Conservation (phyloP, 129 eudicot species). For the Centella asiatica region DNA sequence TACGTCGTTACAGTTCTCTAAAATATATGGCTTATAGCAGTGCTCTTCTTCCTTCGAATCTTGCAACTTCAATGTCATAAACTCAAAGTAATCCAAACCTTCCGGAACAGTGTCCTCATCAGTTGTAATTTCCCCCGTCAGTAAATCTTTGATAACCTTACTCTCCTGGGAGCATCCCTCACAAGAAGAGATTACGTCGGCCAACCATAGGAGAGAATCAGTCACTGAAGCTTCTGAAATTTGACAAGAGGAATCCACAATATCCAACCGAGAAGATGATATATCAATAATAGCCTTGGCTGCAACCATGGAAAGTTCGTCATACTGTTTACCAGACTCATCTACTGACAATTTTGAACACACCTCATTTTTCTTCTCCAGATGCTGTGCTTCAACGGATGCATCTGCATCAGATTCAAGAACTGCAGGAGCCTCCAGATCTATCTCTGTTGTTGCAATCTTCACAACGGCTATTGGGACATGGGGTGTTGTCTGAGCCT, state of each 20-base stretch:
- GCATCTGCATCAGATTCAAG: slow-evolving; percentile 27
- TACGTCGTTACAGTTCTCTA: slow-evolving; percentile 22
- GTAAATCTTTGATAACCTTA: slow-evolving; percentile 13
- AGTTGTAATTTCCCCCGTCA: background rate
- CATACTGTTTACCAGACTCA: slow-evolving; percentile 15
- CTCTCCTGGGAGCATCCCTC: background rate
- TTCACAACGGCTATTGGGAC: slow-evolving; percentile 43
- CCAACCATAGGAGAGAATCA: slow-evolving; percentile 50
- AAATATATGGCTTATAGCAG: slow-evolving; percentile 15
- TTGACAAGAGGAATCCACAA: slow-evolving; percentile 9
- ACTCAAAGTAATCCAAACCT: slow-evolving; percentile 73
- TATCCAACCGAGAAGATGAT: slow-evolving; percentile 23
- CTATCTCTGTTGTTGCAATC: slow-evolving; percentile 49
- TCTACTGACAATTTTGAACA: slow-evolving; percentile 8
- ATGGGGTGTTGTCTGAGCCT: slow-evolving; percentile 26
- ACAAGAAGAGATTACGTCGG: slow-evolving; percentile 42
- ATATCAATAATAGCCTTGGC: slow-evolving; percentile 63
- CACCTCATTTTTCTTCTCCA: background rate
- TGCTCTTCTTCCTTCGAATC: slow-evolving; percentile 26
- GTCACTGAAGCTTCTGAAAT: slow-evolving; percentile 18
- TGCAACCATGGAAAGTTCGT: slow-evolving; percentile 41
- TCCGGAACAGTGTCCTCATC: slow-evolving; percentile 36
- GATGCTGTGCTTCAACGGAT: slow-evolving; percentile 9
- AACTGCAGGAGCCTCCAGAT: slow-evolving; percentile 54
- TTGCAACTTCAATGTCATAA: slow-evolving; percentile 59